These are phyloP conservation scores for Cicer judaicum DNA, from an alignment of 306 rosid species.

Conservation along the genomic window DNA sequence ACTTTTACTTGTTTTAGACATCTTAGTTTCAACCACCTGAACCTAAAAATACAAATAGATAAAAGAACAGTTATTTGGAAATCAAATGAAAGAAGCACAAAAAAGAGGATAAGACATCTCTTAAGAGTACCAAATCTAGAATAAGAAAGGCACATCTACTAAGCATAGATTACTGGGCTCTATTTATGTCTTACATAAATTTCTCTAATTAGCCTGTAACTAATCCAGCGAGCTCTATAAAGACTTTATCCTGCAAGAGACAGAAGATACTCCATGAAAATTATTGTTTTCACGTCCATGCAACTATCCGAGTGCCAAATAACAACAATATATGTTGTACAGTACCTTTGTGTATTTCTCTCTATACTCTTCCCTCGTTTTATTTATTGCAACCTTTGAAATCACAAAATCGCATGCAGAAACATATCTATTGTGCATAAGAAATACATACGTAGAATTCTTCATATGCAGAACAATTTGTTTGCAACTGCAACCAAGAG, in stretches of 20 bases:
- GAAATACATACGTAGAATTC: neutral
- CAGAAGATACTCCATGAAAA: neutral
- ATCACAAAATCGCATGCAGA: neutral
- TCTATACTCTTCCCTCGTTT: neutral
- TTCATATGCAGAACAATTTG: neutral
- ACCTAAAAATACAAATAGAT: neutral
- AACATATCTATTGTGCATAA: neutral
- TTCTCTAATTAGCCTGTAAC: neutral
- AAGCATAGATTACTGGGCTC: neutral
- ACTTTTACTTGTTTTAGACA: no score
- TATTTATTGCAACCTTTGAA: neutral
- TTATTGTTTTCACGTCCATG: neutral
- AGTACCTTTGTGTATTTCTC: neutral
- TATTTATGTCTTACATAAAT: conserved; percentile 2
- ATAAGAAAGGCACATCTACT: neutral
- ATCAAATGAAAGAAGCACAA: neutral
- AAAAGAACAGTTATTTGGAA: neutral
- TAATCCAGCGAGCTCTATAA: conserved; percentile 14
- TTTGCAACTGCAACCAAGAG: neutral
- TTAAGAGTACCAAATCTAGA: conserved; percentile 11
- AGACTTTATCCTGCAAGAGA: neutral
- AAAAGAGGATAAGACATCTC: conserved; percentile 2
- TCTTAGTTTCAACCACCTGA: neutral
- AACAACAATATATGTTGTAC: neutral
- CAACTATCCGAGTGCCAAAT: neutral